Evolutionary conservation across 805 yeast species (phyloP), one percentile per base, ranked within the genome.

Genomic region (Candida schatavii): DNA sequence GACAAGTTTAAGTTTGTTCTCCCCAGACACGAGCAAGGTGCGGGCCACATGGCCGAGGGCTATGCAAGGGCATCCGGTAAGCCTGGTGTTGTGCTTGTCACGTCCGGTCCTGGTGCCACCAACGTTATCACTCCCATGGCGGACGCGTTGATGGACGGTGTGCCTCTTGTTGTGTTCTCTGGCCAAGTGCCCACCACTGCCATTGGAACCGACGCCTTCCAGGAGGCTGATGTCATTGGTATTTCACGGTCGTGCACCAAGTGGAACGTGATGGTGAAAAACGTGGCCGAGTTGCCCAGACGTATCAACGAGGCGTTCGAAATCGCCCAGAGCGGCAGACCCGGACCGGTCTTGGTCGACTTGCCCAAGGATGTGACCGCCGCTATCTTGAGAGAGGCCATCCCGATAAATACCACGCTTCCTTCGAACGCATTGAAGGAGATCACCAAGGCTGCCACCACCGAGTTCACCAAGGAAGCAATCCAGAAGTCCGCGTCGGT

Each of bases 31-130:
- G 99, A 93, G 68, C 99, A 93, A 70, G 99, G 99, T 63, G 99
- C 98, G 14, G 99, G 99, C 40, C 99, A 93, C 68, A 93, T 93
- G 98, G 99, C 99, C 43, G 97, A 93, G 70, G 99, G 99, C 46
- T 93, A 93, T 54, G 97, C 99, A 43, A 78, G 95, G 52, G 99
- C 96, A 31, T 69, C 81, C 15, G 99, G 98, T 45, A 93, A 88
- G 67, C 95, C 97, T 11, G 99, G 99, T 70, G 95, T 93, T 50
- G 98, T 93, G 38, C 73, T 93, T 56, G 99, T 93, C 40, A 93
- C 99, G n/a, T 88, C 97, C 1, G 99, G 99, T 40, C 99, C 99
- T 23, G 99, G 98, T 59, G 99, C 98, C 38, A 93, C 99, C 42
- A 93, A 93, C 60, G 97, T 93, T 45, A 83, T 93, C 49, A 93